Base-by-base conservation (phyloP, 2,329 filamentous ascomycete genomes). In the Niveomyces coronatus region DNA sequence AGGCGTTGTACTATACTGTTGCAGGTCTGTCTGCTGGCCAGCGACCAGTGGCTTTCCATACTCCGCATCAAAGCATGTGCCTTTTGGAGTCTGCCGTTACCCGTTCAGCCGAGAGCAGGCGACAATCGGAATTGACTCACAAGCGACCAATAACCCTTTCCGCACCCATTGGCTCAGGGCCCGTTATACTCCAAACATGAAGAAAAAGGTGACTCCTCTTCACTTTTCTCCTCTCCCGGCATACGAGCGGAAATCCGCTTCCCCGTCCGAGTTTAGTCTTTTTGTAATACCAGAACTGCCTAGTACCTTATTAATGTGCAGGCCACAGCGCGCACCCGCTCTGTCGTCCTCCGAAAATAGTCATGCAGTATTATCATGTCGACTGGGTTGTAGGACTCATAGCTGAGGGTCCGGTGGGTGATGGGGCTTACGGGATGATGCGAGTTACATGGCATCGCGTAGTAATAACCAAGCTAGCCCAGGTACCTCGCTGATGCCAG, bases 341-440 rank as follows among this genome's bases (percentile, higher is more conserved):
- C n/a, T n/a, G n/a, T n/a, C n/a, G n/a, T n/a, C 16, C 23, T 23
- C 13, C 16, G 14, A 3, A 11, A 15, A 18, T 19, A 24, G 19
- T 9, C 37, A 39, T 39, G 37, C 37, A 39, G 37, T 39, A 39
- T 39, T 39, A 39, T 39, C 31, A 23, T 19, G 31, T 34, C n/a
- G 31, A 39, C 37, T 30, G 31, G 37, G 37, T 39, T 39, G 15
- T 29, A 24, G 24, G 34, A 39, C 37, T 23, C 37, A 39, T 39
- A 39, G 37, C 34, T 31, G 37, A 39, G 37, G 37, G n/a, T 19
- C 22, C 17, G 35, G 24, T 31, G 35, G 28, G 16, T 37, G 35
- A 39, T n/a, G 30, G 17, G 17, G 37, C 37, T 39, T 34, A 39
- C 37, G 11, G 19, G 15, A 39, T 39, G 37, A 39, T 39, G 37